Base-by-base conservation (phyloP, 305 asterid genomes). In the Solanum aculeatissimum region DNA sequence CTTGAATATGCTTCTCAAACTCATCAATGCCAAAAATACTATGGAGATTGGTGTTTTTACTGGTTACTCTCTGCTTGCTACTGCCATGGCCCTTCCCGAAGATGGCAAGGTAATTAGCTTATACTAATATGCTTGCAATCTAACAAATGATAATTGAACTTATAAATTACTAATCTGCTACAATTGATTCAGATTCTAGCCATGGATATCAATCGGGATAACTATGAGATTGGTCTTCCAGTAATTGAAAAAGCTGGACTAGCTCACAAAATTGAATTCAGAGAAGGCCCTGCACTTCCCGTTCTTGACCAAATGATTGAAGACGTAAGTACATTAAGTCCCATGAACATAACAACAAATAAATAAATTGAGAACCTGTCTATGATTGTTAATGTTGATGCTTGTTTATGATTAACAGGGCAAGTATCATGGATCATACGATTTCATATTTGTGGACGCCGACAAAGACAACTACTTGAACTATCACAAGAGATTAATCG, bases 281-380 rank as follows among this genome's bases (percentile, higher is more conserved):
- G 25, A 60, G 84, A 95, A 88, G 98, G 98, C 54, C 98, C 98
- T n/a, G 99, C 99, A 80, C 84, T 96, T 84, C 95, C 98, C 2
- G 85, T 86, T 62, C 89, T 88, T 16, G 90, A 88, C 27, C 70
- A 81, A 47, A 86, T 86, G 83, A 81, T 84, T 16, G 72, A 88
- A 75, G 87, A 85, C 12, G 90, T 84, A 74, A 55, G 86, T 6
- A 15, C 12, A 12, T 21, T n/a, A 13, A 12, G 1, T 9, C 11
- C 3, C 23, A 21, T 62, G 49, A 25, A 4, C 32, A 23, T 27
- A 38, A 16, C 6, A 68, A 9, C 3, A 15, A 32, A 65, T 71
- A 2, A 58, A 62, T 43, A 13, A 27, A 7, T 19, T 84, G 9
- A 6, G 10, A 80, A 32, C n/a, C 35, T n/a, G 69, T 74, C 9